Base-by-base conservation (phyloP, 2,329 filamentous ascomycete genomes). In the Didymella arachidicola region DNA sequence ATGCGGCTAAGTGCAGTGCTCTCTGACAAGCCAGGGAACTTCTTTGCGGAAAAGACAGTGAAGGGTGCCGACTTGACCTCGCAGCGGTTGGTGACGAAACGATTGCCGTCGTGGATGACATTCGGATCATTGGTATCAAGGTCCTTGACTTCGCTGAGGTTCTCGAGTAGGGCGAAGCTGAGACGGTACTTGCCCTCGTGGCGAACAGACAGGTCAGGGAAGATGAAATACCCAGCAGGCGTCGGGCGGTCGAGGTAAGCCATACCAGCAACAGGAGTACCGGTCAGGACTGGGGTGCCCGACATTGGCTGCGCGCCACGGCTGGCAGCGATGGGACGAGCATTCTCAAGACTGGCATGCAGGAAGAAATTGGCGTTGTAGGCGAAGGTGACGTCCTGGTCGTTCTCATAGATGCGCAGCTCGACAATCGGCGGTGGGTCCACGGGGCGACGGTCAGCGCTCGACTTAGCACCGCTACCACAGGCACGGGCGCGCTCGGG, bases 301-400 rank as follows among this genome's bases (percentile, higher is more conserved):
- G 87, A 86, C 11, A 89, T 86, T n/a, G 87, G 29, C 7, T 75
- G 53, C 83, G 84, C 12, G 87, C 86, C 87, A 65, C 93, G 90
- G 49, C 90, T 91, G 59, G 92, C 89, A 18, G 92, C 92, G 59
- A 97, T 90, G 29, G 88, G 86, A 36, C 93, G 90, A 27, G 92
- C 90, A 68, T 92, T 88, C 73, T 97, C 93, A 59, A 99, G 84
- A 6, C 93, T 97, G 50, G 93, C 72, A 71, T 92, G 98, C 39
- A 98, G 88, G 80, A 99, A 98, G 85, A 98, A 98, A 79, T 96
- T 97, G 73, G 93, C 93, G 73, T 96, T 94, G 82, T 97, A 96
- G 59, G 87, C 86, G 71, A 96, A 96, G 2, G 95, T 98, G 71
- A 87, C 82, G 26, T 87, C 85, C 55, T 82, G 82, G 62, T 79